These are phyloP conservation scores for Trametes cubensis DNA, from an alignment of 768 basidiomycete species.

Conservation along the genomic window DNA sequence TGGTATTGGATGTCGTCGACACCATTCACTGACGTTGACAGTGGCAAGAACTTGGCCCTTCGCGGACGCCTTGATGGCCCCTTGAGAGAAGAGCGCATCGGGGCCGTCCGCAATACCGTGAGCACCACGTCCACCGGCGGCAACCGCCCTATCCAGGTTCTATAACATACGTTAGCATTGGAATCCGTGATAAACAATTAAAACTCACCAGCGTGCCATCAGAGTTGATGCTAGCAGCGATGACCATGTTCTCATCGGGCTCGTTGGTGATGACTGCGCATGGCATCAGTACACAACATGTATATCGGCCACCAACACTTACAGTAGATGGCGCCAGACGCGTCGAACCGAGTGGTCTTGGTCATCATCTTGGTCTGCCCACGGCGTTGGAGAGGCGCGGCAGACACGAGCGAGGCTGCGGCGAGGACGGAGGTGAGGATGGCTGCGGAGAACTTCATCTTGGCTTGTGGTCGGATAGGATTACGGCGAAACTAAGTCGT, in stretches of 20 bases:
- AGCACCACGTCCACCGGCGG: slow-evolving; percentile 27
- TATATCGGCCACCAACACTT: neutral
- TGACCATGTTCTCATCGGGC: slow-evolving; percentile 46
- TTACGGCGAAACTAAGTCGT: slow-evolving; percentile 4
- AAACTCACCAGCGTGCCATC: slow-evolving; percentile 45
- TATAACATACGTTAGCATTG: slow-evolving; percentile 3
- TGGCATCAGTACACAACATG: neutral
- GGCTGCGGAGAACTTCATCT: slow-evolving; percentile 28
- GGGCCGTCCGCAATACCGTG: slow-evolving; percentile 31
- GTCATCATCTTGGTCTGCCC: slow-evolving; percentile 15
- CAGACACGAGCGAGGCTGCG: slow-evolving; percentile 20
- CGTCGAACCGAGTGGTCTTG: slow-evolving; percentile 13
- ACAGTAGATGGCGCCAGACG: slow-evolving; percentile 33
- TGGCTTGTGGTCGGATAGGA: slow-evolving; percentile 7
- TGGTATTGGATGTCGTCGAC: neutral
- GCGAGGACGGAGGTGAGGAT: slow-evolving; percentile 18
- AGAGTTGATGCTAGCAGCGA: slow-evolving; percentile 45
- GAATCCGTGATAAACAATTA: too few relatives aligned
- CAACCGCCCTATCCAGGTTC: slow-evolving; percentile 26
- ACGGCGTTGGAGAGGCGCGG: slow-evolving; percentile 20
- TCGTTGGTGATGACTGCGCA: slow-evolving; percentile 54
- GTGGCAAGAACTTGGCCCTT: slow-evolving; percentile 28
- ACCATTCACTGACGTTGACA: slow-evolving; percentile 28
- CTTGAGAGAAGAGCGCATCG: slow-evolving; percentile 35
- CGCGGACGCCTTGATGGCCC: slow-evolving; percentile 31